Percentiles rank a stretch among this genome's conserved stretches.
These are phyloP conservation scores for Aspergillus niger DNA, from an alignment of 2,329 filamentous ascomycete genomes.

Conservation along the genomic window DNA sequence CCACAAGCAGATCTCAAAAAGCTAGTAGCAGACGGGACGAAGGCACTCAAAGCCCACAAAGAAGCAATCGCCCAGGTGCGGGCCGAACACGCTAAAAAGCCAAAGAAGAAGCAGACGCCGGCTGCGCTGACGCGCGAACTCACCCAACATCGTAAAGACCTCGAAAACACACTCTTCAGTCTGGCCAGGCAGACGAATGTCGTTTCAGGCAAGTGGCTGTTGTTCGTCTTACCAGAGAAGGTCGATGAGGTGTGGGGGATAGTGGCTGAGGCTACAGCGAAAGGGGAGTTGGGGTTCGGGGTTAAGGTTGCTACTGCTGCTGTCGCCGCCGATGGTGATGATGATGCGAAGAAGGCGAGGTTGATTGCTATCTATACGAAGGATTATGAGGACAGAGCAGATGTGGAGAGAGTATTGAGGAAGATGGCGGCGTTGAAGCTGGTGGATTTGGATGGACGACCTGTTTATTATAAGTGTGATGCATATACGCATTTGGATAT, in stretches of 20 bases:
- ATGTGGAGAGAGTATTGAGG: constrained; percentile 68
- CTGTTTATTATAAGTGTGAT: constrained; percentile 79
- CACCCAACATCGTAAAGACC: too few species aligned
- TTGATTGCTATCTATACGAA: constrained; percentile 78
- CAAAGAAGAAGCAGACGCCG: constrained; percentile 35
- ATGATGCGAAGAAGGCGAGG: constrained; percentile 41
- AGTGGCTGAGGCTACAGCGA: constrained; percentile 67
- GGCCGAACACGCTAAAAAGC: too few species aligned
- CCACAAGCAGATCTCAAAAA: constrained; percentile 46
- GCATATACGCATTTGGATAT: constrained; percentile 69
- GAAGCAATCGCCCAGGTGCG: constrained; percentile 28
- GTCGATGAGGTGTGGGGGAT: constrained; percentile 53
- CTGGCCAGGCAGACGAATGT: constrained; percentile 63
- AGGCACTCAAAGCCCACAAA: constrained; percentile 56
- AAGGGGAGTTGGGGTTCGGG: constrained; percentile 68
- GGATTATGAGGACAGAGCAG: constrained; percentile 69
- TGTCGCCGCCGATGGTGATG: constrained; percentile 47
- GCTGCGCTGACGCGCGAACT: constrained; percentile 48
- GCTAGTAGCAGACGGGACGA: constrained; percentile 49
- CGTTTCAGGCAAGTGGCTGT: constrained; percentile 62
- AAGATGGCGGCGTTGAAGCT: constrained; percentile 65
- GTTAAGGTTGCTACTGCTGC: constrained; percentile 71
- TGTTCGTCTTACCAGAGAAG: constrained; percentile 24
- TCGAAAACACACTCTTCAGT: constrained; percentile 57
- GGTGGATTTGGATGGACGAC: constrained; percentile 43